These are phyloP conservation scores for Sphagnurus paluster DNA, from an alignment of 1,284 basidiomycete genomes.

Conservation along the genomic window DNA sequence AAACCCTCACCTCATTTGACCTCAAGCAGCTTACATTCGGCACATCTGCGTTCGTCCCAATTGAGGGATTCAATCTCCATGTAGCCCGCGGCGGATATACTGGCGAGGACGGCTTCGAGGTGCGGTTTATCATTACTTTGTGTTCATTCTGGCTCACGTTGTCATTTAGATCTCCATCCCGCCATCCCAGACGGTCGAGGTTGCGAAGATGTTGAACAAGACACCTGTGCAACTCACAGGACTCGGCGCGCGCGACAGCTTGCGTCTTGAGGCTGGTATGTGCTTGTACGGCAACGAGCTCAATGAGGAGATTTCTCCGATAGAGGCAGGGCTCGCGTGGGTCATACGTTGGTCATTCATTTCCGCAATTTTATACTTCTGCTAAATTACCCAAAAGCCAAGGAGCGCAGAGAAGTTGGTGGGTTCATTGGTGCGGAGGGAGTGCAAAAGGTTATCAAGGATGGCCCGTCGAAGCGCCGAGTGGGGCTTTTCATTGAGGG, in stretches of 20 bases:
- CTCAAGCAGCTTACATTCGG: conserved; percentile 79
- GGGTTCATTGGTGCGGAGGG: conserved; percentile 84
- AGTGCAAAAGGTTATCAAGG: conserved; percentile 81
- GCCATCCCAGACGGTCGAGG: conserved; percentile 68
- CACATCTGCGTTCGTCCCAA: conserved; percentile 72
- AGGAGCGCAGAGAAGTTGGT: conserved; percentile 72
- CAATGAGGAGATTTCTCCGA: conserved; percentile 82
- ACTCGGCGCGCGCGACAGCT: conserved; percentile 89
- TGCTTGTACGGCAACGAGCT: conserved; percentile 96
- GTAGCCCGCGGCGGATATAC: conserved; percentile 98
- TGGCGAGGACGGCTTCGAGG: conserved; percentile 98
- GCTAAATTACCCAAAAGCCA: conserved; percentile 46
- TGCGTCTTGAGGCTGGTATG: conserved; percentile 97
- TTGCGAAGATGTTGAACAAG: conserved; percentile 74
- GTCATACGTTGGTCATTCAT: conserved; percentile 69
- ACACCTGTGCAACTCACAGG: conserved; percentile 85
- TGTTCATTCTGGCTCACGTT: background rate
- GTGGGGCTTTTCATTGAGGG: conserved; percentile 86
- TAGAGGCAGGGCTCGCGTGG: conserved; percentile 93
- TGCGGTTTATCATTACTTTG: conserved; percentile 29
- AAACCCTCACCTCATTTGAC: conserved; percentile 73
- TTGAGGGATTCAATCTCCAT: conserved; percentile 82
- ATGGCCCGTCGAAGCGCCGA: conserved; percentile 77
- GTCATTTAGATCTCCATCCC: conserved; percentile 82
- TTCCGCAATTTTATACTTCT: background rate